Percentiles rank a stretch among this genome's conserved stretches.
Evolutionary conservation across 345 rosid genomes (phyloP).

Genomic region (Syzygium aqueum): DNA sequence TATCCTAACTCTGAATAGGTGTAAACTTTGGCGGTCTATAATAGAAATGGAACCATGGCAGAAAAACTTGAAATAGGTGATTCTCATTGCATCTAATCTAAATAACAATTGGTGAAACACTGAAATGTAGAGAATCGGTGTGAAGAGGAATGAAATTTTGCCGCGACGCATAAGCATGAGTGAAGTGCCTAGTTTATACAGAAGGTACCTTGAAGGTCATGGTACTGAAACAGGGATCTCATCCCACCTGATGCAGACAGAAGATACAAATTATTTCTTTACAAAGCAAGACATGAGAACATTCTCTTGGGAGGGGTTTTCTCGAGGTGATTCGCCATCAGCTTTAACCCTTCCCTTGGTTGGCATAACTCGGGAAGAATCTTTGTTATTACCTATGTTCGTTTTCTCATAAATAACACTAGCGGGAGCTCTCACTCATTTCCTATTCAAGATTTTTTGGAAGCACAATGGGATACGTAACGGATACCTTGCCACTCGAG

Average conservation of each 20-base stretch:
- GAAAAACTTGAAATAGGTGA: neutral
- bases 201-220: constrained; percentile 1
- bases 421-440: neutral
- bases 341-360: constrained; percentile 9
- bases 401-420: neutral
- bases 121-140: neutral
- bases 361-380: constrained; percentile 22
- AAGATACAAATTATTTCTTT: constrained; percentile 36
- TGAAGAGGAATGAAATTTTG: neutral
- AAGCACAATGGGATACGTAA: neutral
- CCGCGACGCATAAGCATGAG: neutral
- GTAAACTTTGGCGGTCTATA: neutral
- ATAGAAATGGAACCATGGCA: neutral
- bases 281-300: constrained; percentile 22
- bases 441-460: neutral
- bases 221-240: constrained; percentile 28
- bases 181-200: neutral
- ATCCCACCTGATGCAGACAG: constrained; percentile 36
- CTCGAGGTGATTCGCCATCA: constrained; percentile 24
- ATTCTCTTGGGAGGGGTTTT: constrained; percentile 11
- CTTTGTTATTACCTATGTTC: constrained; percentile 21
- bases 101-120: neutral
- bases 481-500: constrained; percentile 16
- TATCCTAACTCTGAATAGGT: neutral
- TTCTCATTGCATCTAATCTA: neutral